Percentiles rank a stretch among this genome's conserved stretches.
These are phyloP conservation scores for Gossypium gossypioides DNA, from an alignment of 441 rosid genomes.

Conservation along the genomic window DNA sequence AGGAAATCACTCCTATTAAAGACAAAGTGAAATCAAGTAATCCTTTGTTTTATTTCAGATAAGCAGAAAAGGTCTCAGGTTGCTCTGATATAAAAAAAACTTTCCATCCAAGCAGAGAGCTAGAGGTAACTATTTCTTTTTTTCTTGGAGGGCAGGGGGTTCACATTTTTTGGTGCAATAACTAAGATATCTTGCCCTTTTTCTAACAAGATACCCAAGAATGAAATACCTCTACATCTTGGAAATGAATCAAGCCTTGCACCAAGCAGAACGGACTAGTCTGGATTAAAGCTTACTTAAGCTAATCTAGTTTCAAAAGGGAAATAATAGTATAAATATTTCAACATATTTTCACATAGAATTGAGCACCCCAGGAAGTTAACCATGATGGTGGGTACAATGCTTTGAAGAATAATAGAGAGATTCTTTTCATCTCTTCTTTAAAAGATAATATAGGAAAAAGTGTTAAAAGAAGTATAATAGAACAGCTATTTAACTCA, in stretches of 20 bases:
- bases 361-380: background rate
- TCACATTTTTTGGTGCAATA: background rate
- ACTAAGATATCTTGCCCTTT: background rate
- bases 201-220: background rate
- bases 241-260: background rate
- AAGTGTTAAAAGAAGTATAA: background rate
- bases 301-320: background rate
- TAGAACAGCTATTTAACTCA: background rate
- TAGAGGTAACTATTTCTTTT: background rate
- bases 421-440: background rate
- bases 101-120: background rate
- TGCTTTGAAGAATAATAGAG: background rate
- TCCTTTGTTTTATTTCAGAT: background rate
- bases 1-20: background rate
- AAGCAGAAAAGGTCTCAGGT: background rate
- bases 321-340: no score
- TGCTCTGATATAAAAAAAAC: background rate
- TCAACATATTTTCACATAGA: background rate
- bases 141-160: no score
- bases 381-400: background rate
- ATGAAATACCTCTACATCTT: background rate
- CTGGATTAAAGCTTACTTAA: background rate
- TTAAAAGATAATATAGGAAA: background rate
- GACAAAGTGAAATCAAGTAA: background rate
- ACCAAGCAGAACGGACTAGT: background rate